Evolutionary conservation across 2,329 filamentous ascomycete genomes (phyloP).

Genomic region (Claviceps fusiformis): DNA sequence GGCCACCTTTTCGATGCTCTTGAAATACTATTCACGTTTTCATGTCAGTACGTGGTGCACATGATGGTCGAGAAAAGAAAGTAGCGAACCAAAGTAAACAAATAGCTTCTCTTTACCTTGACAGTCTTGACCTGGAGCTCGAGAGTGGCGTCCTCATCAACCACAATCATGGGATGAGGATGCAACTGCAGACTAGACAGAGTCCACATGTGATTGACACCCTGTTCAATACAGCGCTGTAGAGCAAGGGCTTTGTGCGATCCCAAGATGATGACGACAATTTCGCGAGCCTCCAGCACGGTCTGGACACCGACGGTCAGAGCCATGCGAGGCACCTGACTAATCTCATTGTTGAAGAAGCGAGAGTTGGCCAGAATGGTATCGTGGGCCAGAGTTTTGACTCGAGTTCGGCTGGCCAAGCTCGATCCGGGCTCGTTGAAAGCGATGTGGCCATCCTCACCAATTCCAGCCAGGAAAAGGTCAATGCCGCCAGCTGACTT

Average conservation of each 20-base stretch:
- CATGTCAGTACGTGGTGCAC: conserved; percentile 1
- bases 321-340: conserved; percentile 66
- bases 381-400: conserved; percentile 79
- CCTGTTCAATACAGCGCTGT: conserved; percentile 68
- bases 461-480: conserved; percentile 73
- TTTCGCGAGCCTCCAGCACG: conserved; percentile 66
- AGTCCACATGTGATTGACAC: conserved; percentile 86
- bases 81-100: too few species aligned
- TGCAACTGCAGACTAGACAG: conserved; percentile 70
- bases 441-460: conserved; percentile 76
- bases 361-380: conserved; percentile 76
- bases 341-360: conserved; percentile 66
- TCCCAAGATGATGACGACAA: conserved; percentile 71
- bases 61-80: too few species aligned
- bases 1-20: conserved; percentile 55
- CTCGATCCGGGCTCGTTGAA: conserved; percentile 84
- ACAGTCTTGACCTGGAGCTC: conserved; percentile 64
- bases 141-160: conserved; percentile 66
- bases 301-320: conserved; percentile 77
- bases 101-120: conserved; percentile 26
- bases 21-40: conserved; percentile 42
- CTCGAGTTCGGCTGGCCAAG: conserved; percentile 61
- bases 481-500: conserved; percentile 64
- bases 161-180: conserved; percentile 68
- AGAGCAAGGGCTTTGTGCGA: conserved; percentile 69